Conservation (phyloP, 106 monocot genomes). For the Hemerocallis citrina region DNA sequence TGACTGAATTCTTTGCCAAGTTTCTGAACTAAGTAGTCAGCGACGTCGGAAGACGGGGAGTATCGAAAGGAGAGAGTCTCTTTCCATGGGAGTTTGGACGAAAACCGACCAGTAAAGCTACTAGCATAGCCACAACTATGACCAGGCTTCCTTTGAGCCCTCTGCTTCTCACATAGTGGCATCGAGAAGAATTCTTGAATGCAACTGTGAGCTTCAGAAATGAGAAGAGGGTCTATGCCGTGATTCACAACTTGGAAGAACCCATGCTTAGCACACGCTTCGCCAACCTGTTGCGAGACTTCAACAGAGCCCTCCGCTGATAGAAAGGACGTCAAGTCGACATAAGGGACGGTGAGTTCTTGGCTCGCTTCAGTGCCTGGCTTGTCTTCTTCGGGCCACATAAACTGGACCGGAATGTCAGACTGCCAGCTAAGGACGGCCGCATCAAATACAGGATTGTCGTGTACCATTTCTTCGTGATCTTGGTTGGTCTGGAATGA, state of each 20-base stretch:
- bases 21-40: slow-evolving; percentile 34
- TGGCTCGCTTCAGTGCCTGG: slow-evolving; percentile 37
- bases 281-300: slow-evolving; percentile 18
- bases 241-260: slow-evolving; percentile 96
- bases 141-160: slow-evolving; percentile 44
- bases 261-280: slow-evolving; percentile 69
- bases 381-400: slow-evolving; percentile 61
- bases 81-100: slow-evolving; percentile 85
- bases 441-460: slow-evolving; percentile 48
- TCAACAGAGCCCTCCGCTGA: slow-evolving; percentile 14
- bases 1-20: slow-evolving; percentile 33
- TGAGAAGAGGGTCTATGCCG: slow-evolving; percentile 38
- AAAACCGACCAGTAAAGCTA: slow-evolving; percentile 85
- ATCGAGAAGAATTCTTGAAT: slow-evolving; percentile 55
- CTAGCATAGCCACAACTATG: slow-evolving; percentile 93
- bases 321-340: slow-evolving; percentile 45
- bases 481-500: no score
- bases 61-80: slow-evolving; percentile 73
- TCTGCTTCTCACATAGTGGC: slow-evolving; percentile 64
- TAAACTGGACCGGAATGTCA: slow-evolving; percentile 52
- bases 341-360: slow-evolving; percentile 54
- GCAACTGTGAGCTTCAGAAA: slow-evolving; percentile 56
- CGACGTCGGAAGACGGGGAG: slow-evolving; percentile 20
- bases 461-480: no score
- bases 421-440: slow-evolving; percentile 21